Conservation (phyloP, 176 grass and related monocot species). For the Saccharum officinarum region DNA sequence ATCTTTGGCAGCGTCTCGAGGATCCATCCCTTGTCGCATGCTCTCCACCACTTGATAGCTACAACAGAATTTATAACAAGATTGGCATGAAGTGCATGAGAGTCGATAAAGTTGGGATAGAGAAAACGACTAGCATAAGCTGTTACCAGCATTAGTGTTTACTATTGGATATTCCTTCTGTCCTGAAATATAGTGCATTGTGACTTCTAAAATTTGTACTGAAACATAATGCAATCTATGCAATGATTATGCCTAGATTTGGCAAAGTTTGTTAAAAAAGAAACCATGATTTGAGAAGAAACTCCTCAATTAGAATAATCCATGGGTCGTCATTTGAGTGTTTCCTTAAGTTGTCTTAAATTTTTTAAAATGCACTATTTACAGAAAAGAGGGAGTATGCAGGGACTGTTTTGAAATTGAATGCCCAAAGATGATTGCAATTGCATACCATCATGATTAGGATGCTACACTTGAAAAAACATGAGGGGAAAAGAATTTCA, state of each 20-base stretch:
- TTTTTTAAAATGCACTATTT: too few relatives aligned
- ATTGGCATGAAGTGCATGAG: neutral
- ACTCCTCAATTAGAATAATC: too few relatives aligned
- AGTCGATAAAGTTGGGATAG: neutral
- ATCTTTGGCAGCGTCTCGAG: slow-evolving; percentile 62
- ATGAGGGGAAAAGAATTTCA: neutral
- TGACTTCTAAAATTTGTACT: too few relatives aligned
- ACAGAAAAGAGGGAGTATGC: neutral
- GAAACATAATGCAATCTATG: too few relatives aligned
- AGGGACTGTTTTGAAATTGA: neutral
- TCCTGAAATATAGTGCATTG: too few relatives aligned
- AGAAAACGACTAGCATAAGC: neutral
- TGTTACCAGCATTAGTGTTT: neutral
- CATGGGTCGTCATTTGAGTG: too few relatives aligned
- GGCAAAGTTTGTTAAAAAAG: too few relatives aligned
- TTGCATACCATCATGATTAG: neutral
- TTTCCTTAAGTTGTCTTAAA: too few relatives aligned
- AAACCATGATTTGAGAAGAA: too few relatives aligned
- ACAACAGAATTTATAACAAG: slow-evolving; percentile 11
- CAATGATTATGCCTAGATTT: too few relatives aligned
- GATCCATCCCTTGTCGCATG: slow-evolving; percentile 86
- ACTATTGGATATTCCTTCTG: neutral
- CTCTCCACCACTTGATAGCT: slow-evolving; percentile 97
- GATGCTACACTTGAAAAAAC: neutral
- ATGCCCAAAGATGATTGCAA: neutral